phyloP scores from a whole-genome alignment of 2,329 filamentous ascomycete species.

The Colletotrichum abscissum region DNA sequence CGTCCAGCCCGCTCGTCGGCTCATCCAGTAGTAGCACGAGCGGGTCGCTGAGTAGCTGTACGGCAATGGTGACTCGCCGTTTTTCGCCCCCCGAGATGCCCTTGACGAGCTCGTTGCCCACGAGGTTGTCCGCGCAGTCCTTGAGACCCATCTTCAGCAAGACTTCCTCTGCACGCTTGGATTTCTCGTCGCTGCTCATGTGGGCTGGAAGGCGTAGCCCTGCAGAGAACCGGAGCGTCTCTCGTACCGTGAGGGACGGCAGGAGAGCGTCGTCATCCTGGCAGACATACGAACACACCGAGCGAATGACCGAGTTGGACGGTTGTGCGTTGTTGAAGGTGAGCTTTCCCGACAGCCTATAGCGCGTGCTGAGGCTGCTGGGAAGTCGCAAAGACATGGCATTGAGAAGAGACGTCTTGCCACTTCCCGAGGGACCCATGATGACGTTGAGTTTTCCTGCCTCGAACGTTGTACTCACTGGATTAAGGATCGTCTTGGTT shows the following conservation, averaged over 20 bases:
- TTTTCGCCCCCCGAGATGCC: constrained; percentile 86
- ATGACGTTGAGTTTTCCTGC: constrained; percentile 79
- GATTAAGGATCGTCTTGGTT: constrained; percentile 71
- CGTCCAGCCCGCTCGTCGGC: constrained; percentile 80
- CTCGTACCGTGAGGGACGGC: constrained; percentile 79
- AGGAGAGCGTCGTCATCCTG: constrained; percentile 83
- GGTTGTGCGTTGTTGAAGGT: constrained; percentile 77
- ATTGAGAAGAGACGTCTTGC: constrained; percentile 81
- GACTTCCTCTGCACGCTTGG: constrained; percentile 75
- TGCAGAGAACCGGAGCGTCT: constrained; percentile 78
- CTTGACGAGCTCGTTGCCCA: constrained; percentile 79
- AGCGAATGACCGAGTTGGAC: constrained; percentile 75
- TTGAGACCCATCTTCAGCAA: constrained; percentile 81
- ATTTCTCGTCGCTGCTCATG: constrained; percentile 77
- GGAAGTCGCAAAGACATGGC: constrained; percentile 76
- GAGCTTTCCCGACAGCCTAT: constrained; percentile 70
- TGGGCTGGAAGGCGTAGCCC: constrained; percentile 76
- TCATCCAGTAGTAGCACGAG: constrained; percentile 80
- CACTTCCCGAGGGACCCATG: constrained; percentile 83
- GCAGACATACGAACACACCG: constrained; percentile 80
- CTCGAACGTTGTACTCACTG: constrained; percentile 74
- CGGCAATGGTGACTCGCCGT: constrained; percentile 79
- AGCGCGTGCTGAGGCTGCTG: constrained; percentile 70
- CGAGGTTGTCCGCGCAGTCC: constrained; percentile 80
- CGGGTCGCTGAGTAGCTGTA: constrained; percentile 82